Evolutionary conservation across 257 asterid genomes (phyloP), one percentile per base, ranked within the genome.

Genomic region (Nicotiana paniculata): DNA sequence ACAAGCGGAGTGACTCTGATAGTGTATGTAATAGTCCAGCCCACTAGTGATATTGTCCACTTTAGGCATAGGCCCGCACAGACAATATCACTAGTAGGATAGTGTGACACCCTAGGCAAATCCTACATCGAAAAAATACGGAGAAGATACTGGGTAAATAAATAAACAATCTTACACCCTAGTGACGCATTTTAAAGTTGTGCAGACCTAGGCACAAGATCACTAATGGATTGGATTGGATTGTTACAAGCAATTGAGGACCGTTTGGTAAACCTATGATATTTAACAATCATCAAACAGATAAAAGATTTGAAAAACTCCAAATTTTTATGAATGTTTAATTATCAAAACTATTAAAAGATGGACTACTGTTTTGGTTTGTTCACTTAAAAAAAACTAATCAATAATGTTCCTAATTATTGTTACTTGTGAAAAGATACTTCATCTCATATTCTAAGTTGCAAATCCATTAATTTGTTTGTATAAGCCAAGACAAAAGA

Each of bases 341-440:
- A 48, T 74, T 21, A 74, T 13, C 43, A 74, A 0, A 74, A 26
- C 16, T 26, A 48, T 26, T 74, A 48, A 6, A 26, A 74, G 79
- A 26, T 48, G 16, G 79, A 74, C 62, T 74, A 74, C 16, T 74
- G 37, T 74, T 74, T 74, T 48, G 62, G 61, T 74, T 48, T 51
- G 8, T 3, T 74, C 62, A 26, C 13, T 70, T n/a, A 1, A 37
- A 0, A 57, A 17, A 46, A 72, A 13, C 15, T 12, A 48, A 74
- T 6, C 79, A 74, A 74, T 74, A 46, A 48, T 48, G 6, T 74
- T 74, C 79, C 79, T 37, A 64, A 79, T 79, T 33, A 18, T 59
- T 43, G 51, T 43, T 37, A 79, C 82, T 79, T 79, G 82, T 79
- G 82, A 79, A 21, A 59, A 46, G 82, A 79, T 79, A 43, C 72